These are phyloP conservation scores for Apiospora phragmitis DNA, from an alignment of 2,329 filamentous ascomycete genomes.

Conservation along the genomic window DNA sequence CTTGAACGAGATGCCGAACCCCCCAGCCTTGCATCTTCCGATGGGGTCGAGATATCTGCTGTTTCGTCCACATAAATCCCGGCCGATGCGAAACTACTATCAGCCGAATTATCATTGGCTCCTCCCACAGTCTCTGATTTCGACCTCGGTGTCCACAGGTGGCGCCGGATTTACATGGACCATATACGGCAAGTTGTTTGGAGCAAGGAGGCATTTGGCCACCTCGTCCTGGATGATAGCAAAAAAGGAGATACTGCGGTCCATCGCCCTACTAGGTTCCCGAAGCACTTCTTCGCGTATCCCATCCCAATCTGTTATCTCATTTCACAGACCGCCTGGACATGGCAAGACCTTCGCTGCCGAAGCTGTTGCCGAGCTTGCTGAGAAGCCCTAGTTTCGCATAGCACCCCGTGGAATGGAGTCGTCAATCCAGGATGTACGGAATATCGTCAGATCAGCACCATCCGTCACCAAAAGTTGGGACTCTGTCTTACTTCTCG, in stretches of 20 bases:
- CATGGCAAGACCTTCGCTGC: background rate
- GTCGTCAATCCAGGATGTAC: background rate
- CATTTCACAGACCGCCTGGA: background rate
- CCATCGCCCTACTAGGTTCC: background rate
- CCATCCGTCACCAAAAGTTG: background rate
- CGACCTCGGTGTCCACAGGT: background rate
- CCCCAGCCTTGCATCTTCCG: background rate
- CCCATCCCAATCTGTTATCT: background rate
- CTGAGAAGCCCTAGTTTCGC: background rate
- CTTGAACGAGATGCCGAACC: background rate
- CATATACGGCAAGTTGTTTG: background rate
- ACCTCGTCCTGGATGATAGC: background rate
- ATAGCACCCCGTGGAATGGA: background rate
- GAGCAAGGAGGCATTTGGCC: background rate
- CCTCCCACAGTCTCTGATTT: background rate
- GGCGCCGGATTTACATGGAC: background rate
- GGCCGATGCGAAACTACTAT: background rate
- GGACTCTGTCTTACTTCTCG: background rate
- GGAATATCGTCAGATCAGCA: background rate
- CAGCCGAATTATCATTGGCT: background rate
- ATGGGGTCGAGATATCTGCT: background rate
- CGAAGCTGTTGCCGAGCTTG: background rate
- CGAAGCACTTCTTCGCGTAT: background rate
- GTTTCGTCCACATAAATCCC: background rate
- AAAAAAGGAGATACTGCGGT: background rate